Evolutionary conservation across 2,329 filamentous ascomycete genomes (phyloP).

Genomic region (Alternaria alternata): DNA sequence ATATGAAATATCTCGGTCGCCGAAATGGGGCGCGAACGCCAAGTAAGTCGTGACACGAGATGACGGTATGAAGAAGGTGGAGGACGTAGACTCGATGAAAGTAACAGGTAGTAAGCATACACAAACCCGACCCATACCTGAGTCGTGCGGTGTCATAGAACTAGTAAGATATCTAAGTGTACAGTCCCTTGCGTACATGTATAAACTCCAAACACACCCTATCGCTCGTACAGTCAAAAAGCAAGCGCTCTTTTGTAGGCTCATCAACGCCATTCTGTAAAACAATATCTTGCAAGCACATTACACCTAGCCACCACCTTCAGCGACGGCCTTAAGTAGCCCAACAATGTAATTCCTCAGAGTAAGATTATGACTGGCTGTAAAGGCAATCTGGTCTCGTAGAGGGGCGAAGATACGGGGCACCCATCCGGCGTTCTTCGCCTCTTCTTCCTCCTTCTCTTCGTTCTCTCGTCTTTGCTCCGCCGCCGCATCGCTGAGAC

Average conservation of each 20-base stretch:
- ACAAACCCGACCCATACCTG: not conserved
- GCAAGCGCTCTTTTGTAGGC: not conserved
- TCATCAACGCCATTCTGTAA: conserved; percentile 1
- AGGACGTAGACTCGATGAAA: not conserved
- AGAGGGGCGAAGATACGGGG: conserved; percentile 73
- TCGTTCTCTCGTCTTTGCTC: conserved; percentile 42
- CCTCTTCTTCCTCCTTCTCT: conserved; percentile 57
- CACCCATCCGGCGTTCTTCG: conserved; percentile 68
- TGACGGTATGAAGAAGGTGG: not conserved
- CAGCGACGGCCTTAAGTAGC: conserved; percentile 47
- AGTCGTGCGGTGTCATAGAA: not conserved
- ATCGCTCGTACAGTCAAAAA: conserved; percentile 1
- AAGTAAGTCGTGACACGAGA: not conserved
- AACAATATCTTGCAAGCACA: not conserved
- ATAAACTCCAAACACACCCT: conserved; percentile 5
- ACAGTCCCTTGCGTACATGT: not conserved
- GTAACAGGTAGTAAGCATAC: not conserved
- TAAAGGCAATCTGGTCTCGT: conserved; percentile 70
- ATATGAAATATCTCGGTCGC: not conserved
- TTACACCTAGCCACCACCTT: conserved; percentile 37
- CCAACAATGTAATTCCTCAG: conserved; percentile 50
- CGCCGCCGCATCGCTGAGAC: conserved; percentile 42
- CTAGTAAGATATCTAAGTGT: not conserved
- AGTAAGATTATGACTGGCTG: conserved; percentile 71
- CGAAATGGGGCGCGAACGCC: not conserved